Percentiles rank a stretch among this genome's conserved stretches.
Conservation (phyloP, 164 flowering plant genomes). For the Houttuynia cordata region DNA sequence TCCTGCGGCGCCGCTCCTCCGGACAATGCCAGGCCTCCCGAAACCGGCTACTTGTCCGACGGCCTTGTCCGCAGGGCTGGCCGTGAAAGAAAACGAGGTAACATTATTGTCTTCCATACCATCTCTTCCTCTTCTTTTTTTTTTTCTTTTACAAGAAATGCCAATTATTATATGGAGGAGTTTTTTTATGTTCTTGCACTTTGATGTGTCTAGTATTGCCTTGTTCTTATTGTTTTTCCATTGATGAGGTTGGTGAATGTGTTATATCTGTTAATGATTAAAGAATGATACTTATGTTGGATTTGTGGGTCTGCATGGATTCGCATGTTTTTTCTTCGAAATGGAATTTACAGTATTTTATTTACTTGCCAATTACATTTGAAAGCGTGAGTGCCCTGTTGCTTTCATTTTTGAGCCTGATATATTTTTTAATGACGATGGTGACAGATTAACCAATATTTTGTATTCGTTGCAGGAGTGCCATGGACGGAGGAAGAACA, state of each 20-base stretch:
- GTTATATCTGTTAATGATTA: background rate
- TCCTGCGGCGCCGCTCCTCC: background rate
- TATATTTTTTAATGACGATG: background rate
- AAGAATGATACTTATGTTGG: background rate
- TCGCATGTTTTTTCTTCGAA: too few relatives aligned
- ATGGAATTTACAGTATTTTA: too few relatives aligned
- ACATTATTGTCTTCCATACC: background rate
- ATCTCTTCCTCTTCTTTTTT: background rate
- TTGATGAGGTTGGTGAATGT: background rate
- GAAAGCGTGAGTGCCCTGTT: background rate
- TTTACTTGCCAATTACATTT: too few relatives aligned
- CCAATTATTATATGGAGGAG: background rate
- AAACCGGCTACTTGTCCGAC: conserved; percentile 27
- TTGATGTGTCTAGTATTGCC: too few relatives aligned
- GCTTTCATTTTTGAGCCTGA: background rate
- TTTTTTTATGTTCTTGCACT: background rate
- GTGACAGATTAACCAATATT: background rate
- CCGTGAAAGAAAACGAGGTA: conserved; percentile 21
- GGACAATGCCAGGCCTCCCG: background rate
- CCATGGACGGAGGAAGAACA: conserved; percentile 37
- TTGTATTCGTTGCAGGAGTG: conserved; percentile 12
- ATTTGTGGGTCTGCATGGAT: background rate
- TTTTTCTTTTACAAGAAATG: too few relatives aligned
- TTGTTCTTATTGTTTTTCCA: too few relatives aligned
- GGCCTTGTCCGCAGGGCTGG: conserved; percentile 7